Evolutionary conservation across 179 eudicot species (phyloP), one percentile per base, ranked within the genome.

Genomic region (Heliamphora pulchella): DNA sequence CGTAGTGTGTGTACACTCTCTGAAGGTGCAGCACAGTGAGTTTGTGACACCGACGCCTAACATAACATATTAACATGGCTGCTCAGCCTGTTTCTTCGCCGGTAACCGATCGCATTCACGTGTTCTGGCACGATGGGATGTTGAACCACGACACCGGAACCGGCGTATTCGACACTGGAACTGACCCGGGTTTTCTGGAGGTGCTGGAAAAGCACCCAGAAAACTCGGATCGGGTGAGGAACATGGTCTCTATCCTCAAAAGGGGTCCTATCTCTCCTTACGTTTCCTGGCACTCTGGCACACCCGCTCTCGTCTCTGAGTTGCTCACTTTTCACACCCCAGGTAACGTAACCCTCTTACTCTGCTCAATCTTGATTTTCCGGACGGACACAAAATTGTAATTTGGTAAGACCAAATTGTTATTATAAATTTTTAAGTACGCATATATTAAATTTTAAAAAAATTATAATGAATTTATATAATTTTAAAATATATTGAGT

Each of bases 61-160:
- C 31, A 31, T 31, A 31, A 31, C 31, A 31, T 7, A 17, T 6
- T 4, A 17, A n/a, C 50, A 44, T 69, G 81, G 53, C 75, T 44
- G 51, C 75, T 61, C 44, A 76, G 22, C 48, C 71, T 9, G 39
- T 10, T 55, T 2, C 82, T 51, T 9, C 75, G 31, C 6, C 48
- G 13, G 1, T 78, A 72, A 1, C 67, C 15, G 86, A 73, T 14
- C 68, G 61, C 10, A 77, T 94, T 2, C 81, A 86, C 78, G 97
- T 93, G 22, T 95, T 93, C 88, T 95, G 95, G 98, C 82, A 95
- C n/a, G 93, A 91, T 77, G 93, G 94, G 0, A 93, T 95, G 98
- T 82, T 95, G 13, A 66, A 72, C 4, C 98, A 95, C 73, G 88
- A 93, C 39, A 72, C 90, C 68, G 98, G 97, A 22, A 79, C 81